Base-by-base conservation (phyloP, 345 rosid species). In the Arabis alpina region DNA sequence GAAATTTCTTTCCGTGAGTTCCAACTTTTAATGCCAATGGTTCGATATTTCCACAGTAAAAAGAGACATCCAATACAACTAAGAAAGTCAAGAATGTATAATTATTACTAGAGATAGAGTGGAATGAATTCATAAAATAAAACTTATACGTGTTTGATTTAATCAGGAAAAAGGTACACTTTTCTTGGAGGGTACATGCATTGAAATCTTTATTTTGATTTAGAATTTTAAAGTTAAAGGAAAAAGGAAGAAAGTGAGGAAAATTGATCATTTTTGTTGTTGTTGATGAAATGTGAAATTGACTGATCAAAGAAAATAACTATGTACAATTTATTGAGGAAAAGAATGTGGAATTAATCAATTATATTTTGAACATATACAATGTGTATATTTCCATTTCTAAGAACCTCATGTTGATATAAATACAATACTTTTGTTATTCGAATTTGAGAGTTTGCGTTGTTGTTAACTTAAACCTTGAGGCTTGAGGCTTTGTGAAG, bases 141-240 rank as follows among this genome's bases (percentile, higher is more conserved):
- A 81, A 77, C 71, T 75, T 84, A 40, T 85, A 80, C 73, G 8
- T 76, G 76, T 64, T 75, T 71, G 47, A 64, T 79, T 80, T 66
- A 15, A 64, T 70, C 66, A 41, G 71, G 76, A 66, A 80, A 86
- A 70, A 58, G 30, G 27, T 58, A 74, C 73, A 67, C 86, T 82
- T 87, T 85, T 78, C 73, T 76, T 84, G 82, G 78, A 53, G 43
- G 83, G 57, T 77, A 19, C 72, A 66, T 73, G 88, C 88, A 84
- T 86, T 83, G 34, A 83, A 79, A 79, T 72, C 77, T 68, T 85
- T 73, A 48, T n/a, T 83, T 67, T 13, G 56, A 71, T 68, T 66
- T 25, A 71, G 70, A 16, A 71, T 61, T 74, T 28, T 5, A 27
- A 54, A 75, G 48, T 53, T 37, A 53, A 45, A 59, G 32, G 39